A percentile compares a stretch with the other conserved stretches of the same genome.
Conservation (phyloP, 768 basidiomycete genomes). For the Austroboletus eburneus region DNA sequence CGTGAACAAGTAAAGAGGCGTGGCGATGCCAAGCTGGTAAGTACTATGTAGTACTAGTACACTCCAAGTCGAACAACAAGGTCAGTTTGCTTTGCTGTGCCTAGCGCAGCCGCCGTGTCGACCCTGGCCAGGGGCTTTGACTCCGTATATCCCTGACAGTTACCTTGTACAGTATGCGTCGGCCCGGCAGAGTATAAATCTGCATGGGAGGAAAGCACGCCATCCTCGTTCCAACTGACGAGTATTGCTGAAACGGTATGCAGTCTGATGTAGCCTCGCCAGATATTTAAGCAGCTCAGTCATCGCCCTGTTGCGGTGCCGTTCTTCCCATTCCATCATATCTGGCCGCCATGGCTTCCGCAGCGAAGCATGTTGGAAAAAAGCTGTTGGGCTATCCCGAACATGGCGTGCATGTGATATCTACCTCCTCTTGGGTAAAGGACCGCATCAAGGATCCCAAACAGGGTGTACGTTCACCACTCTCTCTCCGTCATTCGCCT, state of each 20-base stretch:
- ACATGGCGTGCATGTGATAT: constrained; percentile 52
- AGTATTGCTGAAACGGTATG: background rate
- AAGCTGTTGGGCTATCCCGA: constrained; percentile 59
- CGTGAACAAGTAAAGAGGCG: constrained; percentile 18
- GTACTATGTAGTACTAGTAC: no score
- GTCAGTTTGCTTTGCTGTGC: no score
- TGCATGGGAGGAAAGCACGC: background rate
- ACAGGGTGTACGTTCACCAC: constrained; percentile 36
- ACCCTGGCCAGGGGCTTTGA: no score
- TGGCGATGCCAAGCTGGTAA: no score
- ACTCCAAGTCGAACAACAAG: no score
- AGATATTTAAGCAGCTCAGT: constrained; percentile 1
- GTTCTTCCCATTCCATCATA: background rate
- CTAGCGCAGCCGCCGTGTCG: background rate
- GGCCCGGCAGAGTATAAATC: background rate
- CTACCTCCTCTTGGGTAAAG: constrained; percentile 52
- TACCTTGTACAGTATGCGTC: background rate
- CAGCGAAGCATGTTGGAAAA: constrained; percentile 51
- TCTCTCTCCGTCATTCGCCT: background rate
- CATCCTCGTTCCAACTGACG: background rate
- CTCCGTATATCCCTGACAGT: background rate
- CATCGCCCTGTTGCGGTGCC: background rate
- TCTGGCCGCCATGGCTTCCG: constrained; percentile 31
- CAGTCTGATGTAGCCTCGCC: constrained; percentile 3
- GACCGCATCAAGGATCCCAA: constrained; percentile 42